These are phyloP conservation scores for Tetrapisispora pingtungensis DNA, from an alignment of 805 yeast species.

Conservation along the genomic window DNA sequence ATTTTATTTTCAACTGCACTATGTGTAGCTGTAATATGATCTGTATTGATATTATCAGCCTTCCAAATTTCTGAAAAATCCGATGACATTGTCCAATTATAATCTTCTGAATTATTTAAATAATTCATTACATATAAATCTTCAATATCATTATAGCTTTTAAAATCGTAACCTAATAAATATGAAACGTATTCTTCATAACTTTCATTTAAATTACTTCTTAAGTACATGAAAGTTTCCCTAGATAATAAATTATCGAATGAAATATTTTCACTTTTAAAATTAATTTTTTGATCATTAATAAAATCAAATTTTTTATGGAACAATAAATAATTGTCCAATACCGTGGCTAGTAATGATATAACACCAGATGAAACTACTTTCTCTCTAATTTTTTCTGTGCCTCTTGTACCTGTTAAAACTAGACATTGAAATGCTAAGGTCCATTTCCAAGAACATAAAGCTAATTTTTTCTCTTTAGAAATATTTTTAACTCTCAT, in stretches of 20 bases:
- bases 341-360: slow-evolving; percentile 82
- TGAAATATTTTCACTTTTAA: slow-evolving; percentile 11
- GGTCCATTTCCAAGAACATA: slow-evolving; percentile 97
- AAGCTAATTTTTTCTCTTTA: slow-evolving; percentile 32
- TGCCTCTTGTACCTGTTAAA: slow-evolving; percentile 84
- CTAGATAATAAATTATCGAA: slow-evolving; percentile 11
- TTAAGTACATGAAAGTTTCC: slow-evolving; percentile 10
- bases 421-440: slow-evolving; percentile 88
- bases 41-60: neutral
- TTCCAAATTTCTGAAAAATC: slow-evolving; percentile 22
- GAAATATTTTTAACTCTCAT: slow-evolving; percentile 17
- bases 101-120: slow-evolving; percentile 6
- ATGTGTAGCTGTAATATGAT: neutral
- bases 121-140: slow-evolving; percentile 7
- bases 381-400: slow-evolving; percentile 72
- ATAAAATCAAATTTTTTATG: slow-evolving; percentile 29
- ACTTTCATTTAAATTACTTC: slow-evolving; percentile 12
- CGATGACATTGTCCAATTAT: slow-evolving; percentile 11
- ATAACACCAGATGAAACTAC: slow-evolving; percentile 88
- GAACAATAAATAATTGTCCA: slow-evolving; percentile 65
- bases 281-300: slow-evolving; percentile 7
- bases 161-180: slow-evolving; percentile 2
- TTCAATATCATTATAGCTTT: slow-evolving; percentile 5
- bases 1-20: neutral
- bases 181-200: slow-evolving; percentile 8